Base-by-base conservation (phyloP, 2,329 filamentous ascomycete species). In the Fusarium chuoi region DNA sequence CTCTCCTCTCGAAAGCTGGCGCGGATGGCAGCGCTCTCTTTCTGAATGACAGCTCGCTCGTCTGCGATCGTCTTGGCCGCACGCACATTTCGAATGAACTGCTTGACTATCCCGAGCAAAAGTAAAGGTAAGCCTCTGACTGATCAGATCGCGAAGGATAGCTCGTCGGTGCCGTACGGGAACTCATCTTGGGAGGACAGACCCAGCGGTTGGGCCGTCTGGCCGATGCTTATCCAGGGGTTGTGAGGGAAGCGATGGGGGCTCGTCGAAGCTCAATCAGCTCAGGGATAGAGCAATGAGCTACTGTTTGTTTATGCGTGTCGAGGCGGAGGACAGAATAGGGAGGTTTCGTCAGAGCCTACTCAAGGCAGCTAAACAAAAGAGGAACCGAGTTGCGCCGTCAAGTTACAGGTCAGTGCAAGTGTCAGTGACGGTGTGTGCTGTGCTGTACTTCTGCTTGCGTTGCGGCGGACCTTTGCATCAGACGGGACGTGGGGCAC, bases 1-100 rank as follows among this genome's bases (percentile, higher is more conserved):
- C 94, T 97, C 86, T 99, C 96, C 84, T 99, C 96, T 81, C 96
- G 91, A 83, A 99, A 99, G 85, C 96, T 98, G 77, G 96, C 95
- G 84, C 96, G 90, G 81, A 99, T 99, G 54, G 96, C 94, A 67
- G 96, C 96, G 85, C 96, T 99, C 87, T 99, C 96, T 85, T 99
- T 99, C 81, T 98, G 96, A 74, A 99, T 97, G 64, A 99, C 96
- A 59, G 96, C 96, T 81, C 96, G 92, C 87, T 99, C 96, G 85
- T 99, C 96, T 82, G 97, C 97, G 82, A 99, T 98, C 41, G 96
- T 99, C 87, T 99, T 99, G 70, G 96, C 95, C 71, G 96, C 96
- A 83, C 96, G 94, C 82, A 99, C 96, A 85, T 98, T 98, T 82
- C 96, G 95, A 85, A 99, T 99, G 86, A 99, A 99, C 86, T 98